Conservation (phyloP, 1,139 yeast species). For the Pneumocystis sp. region DNA sequence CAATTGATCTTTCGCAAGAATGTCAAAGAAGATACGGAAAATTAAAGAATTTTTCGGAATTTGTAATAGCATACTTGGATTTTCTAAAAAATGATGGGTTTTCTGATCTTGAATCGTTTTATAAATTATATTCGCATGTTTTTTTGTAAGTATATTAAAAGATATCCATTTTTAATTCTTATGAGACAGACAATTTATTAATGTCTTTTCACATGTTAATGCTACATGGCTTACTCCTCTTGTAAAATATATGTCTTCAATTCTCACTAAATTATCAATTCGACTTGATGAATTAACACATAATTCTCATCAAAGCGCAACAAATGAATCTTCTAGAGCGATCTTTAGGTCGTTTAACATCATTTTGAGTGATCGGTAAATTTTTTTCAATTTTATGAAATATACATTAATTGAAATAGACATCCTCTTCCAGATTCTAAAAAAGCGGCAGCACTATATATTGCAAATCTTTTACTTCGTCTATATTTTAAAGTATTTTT, state of each 20-base stretch:
- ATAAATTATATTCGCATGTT: not conserved
- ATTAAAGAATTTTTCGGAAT: not conserved
- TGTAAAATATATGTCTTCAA: not conserved
- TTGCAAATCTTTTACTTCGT: conserved; percentile 10
- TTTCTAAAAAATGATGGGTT: not conserved
- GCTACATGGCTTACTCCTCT: conserved; percentile 1
- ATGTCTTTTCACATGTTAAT: not conserved
- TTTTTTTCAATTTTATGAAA: not conserved
- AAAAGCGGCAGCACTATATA: conserved; percentile 4
- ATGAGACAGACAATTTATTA: not conserved
- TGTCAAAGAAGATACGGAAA: not conserved
- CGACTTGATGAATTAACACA: not conserved
- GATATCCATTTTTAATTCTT: not conserved
- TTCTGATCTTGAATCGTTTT: not conserved
- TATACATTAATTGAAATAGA: not conserved
- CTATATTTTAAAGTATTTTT: conserved; percentile 9
- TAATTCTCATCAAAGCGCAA: not conserved
- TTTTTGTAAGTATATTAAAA: not conserved
- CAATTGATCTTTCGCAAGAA: not conserved
- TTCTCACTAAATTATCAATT: not conserved
- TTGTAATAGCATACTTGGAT: not conserved
- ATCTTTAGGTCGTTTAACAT: not conserved
- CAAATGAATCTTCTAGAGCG: not conserved
- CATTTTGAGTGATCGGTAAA: not conserved
- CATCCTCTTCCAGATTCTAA: conserved; percentile 1